Percentiles rank a stretch among this genome's conserved stretches.
phyloP scores from a whole-genome alignment of 495 filamentous ascomycete species.

The Copromyces sp. region DNA sequence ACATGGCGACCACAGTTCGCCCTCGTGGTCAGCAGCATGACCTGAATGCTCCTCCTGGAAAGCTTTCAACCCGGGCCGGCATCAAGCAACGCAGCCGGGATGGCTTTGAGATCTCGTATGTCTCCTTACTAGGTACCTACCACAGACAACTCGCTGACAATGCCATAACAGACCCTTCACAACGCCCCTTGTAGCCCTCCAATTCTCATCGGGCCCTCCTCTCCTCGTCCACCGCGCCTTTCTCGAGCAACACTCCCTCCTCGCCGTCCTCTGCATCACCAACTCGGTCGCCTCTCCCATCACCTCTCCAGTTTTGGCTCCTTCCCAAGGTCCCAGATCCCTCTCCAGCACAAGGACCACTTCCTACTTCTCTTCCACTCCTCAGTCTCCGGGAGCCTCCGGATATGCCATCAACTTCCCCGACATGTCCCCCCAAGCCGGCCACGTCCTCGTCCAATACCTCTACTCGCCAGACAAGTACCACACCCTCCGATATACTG shows the following conservation, averaged over 20 bases:
- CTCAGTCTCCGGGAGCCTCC: background rate
- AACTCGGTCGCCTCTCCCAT: background rate
- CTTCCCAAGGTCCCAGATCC: background rate
- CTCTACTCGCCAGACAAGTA: conserved; percentile 11
- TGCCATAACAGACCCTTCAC: conserved; percentile 16
- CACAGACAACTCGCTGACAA: background rate
- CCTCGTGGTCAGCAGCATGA: background rate
- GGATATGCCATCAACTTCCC: background rate
- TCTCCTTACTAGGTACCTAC: background rate
- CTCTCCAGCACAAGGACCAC: background rate
- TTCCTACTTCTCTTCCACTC: background rate
- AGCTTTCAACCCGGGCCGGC: background rate
- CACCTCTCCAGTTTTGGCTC: background rate
- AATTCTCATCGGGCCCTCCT: conserved; percentile 6
- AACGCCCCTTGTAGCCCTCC: conserved; percentile 7
- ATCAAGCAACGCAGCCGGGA: background rate
- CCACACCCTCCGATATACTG: background rate
- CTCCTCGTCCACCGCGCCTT: conserved; percentile 11
- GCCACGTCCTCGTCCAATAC: conserved; percentile 22
- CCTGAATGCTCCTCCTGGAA: background rate
- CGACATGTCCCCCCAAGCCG: conserved; percentile 9
- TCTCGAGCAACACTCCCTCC: conserved; percentile 4
- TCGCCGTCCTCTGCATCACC: conserved; percentile 2
- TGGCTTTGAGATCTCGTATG: background rate
- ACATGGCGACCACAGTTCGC: background rate